Base-by-base conservation (phyloP, 768 basidiomycete genomes). In the Suillus subaureus region DNA sequence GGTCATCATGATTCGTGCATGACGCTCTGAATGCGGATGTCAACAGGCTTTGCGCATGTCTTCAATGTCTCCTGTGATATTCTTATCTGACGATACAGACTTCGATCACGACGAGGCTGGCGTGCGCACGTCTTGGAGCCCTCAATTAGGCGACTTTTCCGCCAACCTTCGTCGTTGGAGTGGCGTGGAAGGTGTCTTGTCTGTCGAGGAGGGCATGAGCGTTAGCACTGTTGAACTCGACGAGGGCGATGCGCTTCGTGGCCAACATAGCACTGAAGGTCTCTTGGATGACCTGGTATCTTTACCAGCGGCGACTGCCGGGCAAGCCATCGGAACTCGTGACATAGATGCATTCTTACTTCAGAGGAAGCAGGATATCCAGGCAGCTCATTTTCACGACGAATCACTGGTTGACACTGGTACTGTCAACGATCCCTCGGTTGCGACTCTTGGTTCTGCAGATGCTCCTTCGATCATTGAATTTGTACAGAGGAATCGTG, bases 401-500 rank as follows among this genome's bases (percentile, higher is more conserved):
- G 39, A 60, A 40, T 18, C 40, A 12, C 26, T 40, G 42, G 40
- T 21, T 37, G 33, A 35, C 54, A n/a, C 31, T 18, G 12, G 15
- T 33, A 33, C 18, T 55, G 21, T 55, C 35, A n/a, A 55, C 6
- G 21, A 35, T n/a, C n/a, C 54, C 21, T 55, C 21, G 6, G 54
- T 21, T 55, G 31, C 31, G 31, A 55, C 37, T 23, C 28, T 13
- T 28, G 40, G 26, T 28, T 60, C 26, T 4, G 58, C 12, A 28
- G 39, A 60, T 28, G 26, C 26, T 21, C 26, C 40, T 12, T 42
- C 58, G 15, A 21, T 21, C 35, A 54, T 65, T 13, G 64, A 67
- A 49, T 56, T 65, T 21, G 54, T 47, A 18, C 70, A 67, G 66
- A 67, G 77, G 61, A 62, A 52, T 67, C 77, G 73, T 43, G 76